Evolutionary conservation across 257 asterid species (phyloP).

Genomic region (Jacaranda mimosifolia): DNA sequence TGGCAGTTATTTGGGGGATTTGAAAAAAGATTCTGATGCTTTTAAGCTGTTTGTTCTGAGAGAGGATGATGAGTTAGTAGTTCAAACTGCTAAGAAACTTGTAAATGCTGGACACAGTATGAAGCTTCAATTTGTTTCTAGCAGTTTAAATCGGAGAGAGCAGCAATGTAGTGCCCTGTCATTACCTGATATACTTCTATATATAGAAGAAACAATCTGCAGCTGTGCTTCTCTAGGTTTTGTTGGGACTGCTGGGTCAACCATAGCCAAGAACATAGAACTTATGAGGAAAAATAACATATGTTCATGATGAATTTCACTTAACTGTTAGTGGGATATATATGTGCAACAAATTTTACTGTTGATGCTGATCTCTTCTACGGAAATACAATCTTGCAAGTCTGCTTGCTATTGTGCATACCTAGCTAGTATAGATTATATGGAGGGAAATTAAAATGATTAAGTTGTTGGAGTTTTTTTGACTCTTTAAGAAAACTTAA

Average conservation of each 20-base stretch:
- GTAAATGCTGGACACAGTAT: conserved; percentile 37
- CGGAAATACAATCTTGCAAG: conserved; percentile 6
- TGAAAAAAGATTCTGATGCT: conserved; percentile 57
- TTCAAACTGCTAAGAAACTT: conserved; percentile 62
- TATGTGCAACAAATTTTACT: not conserved
- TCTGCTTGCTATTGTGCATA: conserved; percentile 16
- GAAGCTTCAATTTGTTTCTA: conserved; percentile 46
- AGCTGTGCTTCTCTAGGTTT: conserved; percentile 95
- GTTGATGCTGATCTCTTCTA: conserved; percentile 14
- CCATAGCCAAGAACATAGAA: conserved; percentile 79
- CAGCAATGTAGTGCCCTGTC: conserved; percentile 52
- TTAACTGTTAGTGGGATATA: conserved; percentile 8
- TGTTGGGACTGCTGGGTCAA: conserved; percentile 89
- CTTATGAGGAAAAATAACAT: conserved; percentile 63
- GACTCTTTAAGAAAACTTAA: conserved; percentile 28
- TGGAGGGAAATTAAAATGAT: conserved; percentile 21
- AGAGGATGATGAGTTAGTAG: conserved; percentile 65
- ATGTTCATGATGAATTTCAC: conserved; percentile 48
- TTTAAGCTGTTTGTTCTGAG: conserved; percentile 62
- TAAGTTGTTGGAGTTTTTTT: not conserved
- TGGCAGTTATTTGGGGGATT: conserved; percentile 74
- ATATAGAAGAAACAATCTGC: conserved; percentile 76
- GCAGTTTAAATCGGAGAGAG: conserved; percentile 36
- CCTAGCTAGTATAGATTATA: conserved; percentile 3
- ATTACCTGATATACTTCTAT: conserved; percentile 66